Evolutionary conservation across 225 moss, liverwort and hornwort species (phyloP).

Genomic region (Rhytidiadelphus loreus): DNA sequence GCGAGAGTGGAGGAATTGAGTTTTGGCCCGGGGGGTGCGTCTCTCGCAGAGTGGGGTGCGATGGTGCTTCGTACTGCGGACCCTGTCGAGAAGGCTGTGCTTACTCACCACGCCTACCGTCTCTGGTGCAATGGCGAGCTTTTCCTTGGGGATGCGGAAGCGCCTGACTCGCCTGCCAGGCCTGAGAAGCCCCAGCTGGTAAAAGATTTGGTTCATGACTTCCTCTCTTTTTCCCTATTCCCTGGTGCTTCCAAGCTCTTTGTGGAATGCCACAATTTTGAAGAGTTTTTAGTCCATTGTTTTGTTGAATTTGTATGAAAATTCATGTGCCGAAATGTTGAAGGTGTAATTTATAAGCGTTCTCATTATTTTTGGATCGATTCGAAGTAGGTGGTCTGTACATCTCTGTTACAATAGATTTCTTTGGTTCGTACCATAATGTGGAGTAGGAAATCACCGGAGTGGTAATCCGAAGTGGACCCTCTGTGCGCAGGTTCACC

Average conservation of each 20-base stretch:
- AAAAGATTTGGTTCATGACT: background rate
- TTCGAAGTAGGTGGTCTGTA: background rate
- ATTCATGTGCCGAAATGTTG: background rate
- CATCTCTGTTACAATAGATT: background rate
- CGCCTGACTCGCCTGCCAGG: conserved; percentile 68
- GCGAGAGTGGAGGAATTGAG: background rate
- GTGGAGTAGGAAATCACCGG: background rate
- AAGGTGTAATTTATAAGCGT: background rate
- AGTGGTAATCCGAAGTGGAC: background rate
- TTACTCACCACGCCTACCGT: conserved; percentile 72
- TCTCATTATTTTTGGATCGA: background rate
- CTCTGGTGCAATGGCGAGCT: conserved; percentile 61
- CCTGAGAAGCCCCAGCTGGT: conserved; percentile 75
- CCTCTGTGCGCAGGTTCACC: conserved; percentile 55
- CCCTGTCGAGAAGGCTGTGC: conserved; percentile 65
- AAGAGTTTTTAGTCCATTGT: background rate
- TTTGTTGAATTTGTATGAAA: background rate
- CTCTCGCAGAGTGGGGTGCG: conserved; percentile 85
- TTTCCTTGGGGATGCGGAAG: conserved; percentile 48
- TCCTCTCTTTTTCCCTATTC: background rate
- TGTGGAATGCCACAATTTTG: background rate
- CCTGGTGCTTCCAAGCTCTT: background rate
- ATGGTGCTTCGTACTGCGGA: conserved; percentile 54
- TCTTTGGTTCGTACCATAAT: background rate
- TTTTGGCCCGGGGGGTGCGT: background rate